Evolutionary conservation across 805 yeast species (phyloP).

Genomic region (Candida khao-thaluensis): DNA sequence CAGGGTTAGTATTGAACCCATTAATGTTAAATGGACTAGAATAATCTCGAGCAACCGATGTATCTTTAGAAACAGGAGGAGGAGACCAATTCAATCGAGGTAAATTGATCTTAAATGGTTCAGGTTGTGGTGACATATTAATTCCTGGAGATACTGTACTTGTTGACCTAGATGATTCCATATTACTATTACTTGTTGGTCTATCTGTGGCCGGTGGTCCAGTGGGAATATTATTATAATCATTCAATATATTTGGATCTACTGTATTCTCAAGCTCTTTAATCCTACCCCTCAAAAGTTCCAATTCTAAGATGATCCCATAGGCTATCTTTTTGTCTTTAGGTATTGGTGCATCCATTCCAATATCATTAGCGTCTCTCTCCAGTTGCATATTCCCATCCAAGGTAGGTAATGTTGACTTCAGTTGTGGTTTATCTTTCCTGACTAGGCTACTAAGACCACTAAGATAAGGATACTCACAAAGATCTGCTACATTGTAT

Average conservation of each 20-base stretch:
- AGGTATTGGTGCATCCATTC: background rate
- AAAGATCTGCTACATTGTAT: conserved; percentile 39
- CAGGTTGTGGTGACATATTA: background rate
- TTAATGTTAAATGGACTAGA: background rate
- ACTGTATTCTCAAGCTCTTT: conserved; percentile 39
- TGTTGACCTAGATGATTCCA: background rate
- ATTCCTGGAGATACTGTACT: background rate
- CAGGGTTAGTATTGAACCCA: no score
- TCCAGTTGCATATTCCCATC: background rate
- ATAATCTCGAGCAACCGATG: no score
- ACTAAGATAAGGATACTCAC: conserved; percentile 28
- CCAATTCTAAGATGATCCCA: conserved; percentile 21
- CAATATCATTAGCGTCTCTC: background rate
- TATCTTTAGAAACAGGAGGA: background rate
- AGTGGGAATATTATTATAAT: background rate
- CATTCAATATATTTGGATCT: background rate
- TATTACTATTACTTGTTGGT: background rate
- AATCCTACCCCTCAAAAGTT: conserved; percentile 38
- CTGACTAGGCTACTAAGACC: no score
- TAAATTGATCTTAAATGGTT: conserved; percentile 6
- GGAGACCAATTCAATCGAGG: conserved; percentile 16
- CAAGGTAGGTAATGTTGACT: no score
- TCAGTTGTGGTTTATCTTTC: no score
- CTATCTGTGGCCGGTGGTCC: background rate
- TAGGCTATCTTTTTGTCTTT: background rate